Percentiles rank a stretch among this genome's conserved stretches.
Conservation (phyloP, 352 stramenopile species). For the Phytophthora melonis region DNA sequence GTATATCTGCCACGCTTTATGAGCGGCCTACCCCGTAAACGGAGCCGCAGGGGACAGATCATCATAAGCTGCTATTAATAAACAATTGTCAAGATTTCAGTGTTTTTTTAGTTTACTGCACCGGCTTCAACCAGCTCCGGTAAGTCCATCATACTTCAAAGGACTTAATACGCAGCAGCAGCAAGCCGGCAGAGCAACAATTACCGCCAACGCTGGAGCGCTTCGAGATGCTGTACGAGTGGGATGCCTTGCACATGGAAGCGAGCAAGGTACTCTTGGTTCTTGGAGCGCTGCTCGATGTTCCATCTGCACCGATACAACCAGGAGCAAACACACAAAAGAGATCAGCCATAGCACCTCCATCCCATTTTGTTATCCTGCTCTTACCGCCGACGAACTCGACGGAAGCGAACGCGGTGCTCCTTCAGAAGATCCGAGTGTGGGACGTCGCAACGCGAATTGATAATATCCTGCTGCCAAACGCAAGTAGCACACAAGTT, state of each 20-base stretch:
- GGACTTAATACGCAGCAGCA: background rate
- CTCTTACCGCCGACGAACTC: constrained; percentile 58
- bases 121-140: background rate
- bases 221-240: constrained; percentile 67
- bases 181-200: background rate
- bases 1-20: no score
- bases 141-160: background rate
- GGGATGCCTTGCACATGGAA: constrained; percentile 77
- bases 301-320: constrained; percentile 51
- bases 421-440: constrained; percentile 73
- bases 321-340: constrained; percentile 11
- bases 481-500: constrained; percentile 5
- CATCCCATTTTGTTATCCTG: background rate
- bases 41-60: background rate
- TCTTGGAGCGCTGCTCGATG: constrained; percentile 56
- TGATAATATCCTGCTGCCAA: constrained; percentile 65
- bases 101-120: constrained; percentile 10
- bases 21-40: background rate
- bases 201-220: constrained; percentile 51
- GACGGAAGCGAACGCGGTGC: constrained; percentile 68
- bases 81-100: background rate
- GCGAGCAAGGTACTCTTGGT: constrained; percentile 58
- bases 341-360: background rate
- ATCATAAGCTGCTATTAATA: background rate
- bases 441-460: constrained; percentile 67